phyloP scores from a whole-genome alignment of 345 rosid genomes.

The Syzygium aromaticum region DNA sequence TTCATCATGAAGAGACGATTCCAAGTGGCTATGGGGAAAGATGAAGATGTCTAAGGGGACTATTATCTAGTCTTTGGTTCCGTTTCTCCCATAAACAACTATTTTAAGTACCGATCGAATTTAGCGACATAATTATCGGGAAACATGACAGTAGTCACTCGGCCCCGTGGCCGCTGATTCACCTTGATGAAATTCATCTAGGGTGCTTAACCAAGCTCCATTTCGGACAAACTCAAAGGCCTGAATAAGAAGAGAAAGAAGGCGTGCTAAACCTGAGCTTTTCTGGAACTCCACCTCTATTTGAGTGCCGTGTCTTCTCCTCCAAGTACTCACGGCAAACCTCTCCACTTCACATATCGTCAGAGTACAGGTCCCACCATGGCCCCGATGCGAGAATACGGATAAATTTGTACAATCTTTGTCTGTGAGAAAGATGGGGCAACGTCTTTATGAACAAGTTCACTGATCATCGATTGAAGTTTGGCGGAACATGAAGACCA shows the following conservation, averaged over 20 bases:
- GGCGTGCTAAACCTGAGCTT: not conserved
- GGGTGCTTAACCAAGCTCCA: not conserved
- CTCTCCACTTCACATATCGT: not conserved
- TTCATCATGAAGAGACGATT: not conserved
- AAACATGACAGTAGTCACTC: not conserved
- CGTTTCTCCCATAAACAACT: not conserved
- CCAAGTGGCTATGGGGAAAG: not conserved
- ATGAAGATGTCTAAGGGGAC: not conserved
- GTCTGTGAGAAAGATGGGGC: not conserved
- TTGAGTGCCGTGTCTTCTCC: not conserved
- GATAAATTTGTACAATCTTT: not conserved
- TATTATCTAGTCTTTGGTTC: not conserved
- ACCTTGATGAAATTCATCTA: not conserved
- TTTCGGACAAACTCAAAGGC: not conserved
- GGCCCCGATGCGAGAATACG: not conserved
- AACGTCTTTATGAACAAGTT: not conserved
- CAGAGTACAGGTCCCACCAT: not conserved
- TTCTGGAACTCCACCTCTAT: not conserved
- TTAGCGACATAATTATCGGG: not conserved
- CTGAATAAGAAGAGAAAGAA: not conserved
- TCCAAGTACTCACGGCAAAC: not conserved
- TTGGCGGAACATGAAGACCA: not conserved
- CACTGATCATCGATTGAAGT: not conserved
- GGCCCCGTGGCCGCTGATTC: not conserved
- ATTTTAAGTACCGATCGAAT: not conserved